Conservation (phyloP, 495 filamentous ascomycete genomes). For the Penicillium coprophilum region DNA sequence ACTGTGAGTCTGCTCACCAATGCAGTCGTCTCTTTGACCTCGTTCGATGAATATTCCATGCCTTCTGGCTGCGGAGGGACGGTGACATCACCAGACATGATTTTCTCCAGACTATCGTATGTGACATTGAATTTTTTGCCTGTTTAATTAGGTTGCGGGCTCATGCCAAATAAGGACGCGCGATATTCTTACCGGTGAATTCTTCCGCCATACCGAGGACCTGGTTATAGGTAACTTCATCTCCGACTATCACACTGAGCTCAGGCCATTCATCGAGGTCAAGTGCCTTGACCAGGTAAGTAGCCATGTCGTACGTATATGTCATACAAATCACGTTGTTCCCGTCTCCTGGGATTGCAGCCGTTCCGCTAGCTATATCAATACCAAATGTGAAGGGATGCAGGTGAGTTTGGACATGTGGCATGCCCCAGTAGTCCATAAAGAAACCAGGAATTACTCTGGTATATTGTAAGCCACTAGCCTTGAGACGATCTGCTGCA, state of each 20-base stretch:
- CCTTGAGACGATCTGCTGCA: slow-evolving; percentile 30
- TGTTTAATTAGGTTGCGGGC: slow-evolving; percentile 11
- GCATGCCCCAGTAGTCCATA: slow-evolving; percentile 57
- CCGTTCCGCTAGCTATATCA: slow-evolving; percentile 45
- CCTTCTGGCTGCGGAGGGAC: slow-evolving; percentile 40
- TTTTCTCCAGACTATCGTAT: slow-evolving; percentile 49
- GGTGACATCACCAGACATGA: slow-evolving; percentile 46
- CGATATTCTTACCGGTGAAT: slow-evolving; percentile 38
- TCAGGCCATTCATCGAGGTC: slow-evolving; percentile 49
- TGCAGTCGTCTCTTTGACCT: slow-evolving; percentile 31
- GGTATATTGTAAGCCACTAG: slow-evolving; percentile 46
- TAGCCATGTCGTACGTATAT: slow-evolving; percentile 52
- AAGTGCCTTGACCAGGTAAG: slow-evolving; percentile 47
- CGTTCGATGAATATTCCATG: slow-evolving; percentile 24
- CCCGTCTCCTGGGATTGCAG: slow-evolving; percentile 54
- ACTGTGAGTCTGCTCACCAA: slow-evolving; percentile 38
- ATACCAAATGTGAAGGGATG: slow-evolving; percentile 43
- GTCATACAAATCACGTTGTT: slow-evolving; percentile 50
- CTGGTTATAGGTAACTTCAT: slow-evolving; percentile 50
- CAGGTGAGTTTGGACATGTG: slow-evolving; percentile 42
- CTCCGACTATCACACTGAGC: slow-evolving; percentile 44
- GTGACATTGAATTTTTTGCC: slow-evolving; percentile 50
- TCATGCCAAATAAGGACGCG: background rate
- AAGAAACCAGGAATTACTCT: slow-evolving; percentile 52
- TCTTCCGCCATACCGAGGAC: slow-evolving; percentile 46